Percentiles rank a stretch among this genome's conserved stretches.
These are phyloP conservation scores for Pestalotiopsis sp. DNA, from an alignment of 2,329 filamentous ascomycete genomes.

Conservation along the genomic window DNA sequence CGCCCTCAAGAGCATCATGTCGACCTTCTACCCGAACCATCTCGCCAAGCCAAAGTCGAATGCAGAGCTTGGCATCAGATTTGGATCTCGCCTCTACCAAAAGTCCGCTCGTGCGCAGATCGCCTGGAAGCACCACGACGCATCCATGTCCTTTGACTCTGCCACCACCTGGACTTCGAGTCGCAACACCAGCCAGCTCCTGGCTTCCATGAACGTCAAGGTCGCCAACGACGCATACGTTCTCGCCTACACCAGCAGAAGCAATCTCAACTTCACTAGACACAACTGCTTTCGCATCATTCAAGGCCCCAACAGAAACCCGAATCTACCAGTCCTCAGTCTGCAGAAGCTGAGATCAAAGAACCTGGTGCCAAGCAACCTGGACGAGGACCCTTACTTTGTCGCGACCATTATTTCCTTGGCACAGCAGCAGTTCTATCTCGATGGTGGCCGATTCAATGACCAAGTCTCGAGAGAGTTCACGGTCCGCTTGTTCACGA, in stretches of 20 bases:
- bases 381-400: slow-evolving; percentile 55
- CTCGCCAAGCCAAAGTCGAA: slow-evolving; percentile 32
- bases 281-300: slow-evolving; percentile 49
- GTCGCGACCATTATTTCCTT: slow-evolving; percentile 57
- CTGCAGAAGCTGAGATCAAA: slow-evolving; percentile 51
- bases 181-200: slow-evolving; percentile 31
- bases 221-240: slow-evolving; percentile 34
- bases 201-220: slow-evolving; percentile 23
- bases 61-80: slow-evolving; percentile 52
- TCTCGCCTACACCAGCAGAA: slow-evolving; percentile 51
- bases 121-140: slow-evolving; percentile 48
- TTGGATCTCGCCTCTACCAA: slow-evolving; percentile 47
- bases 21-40: slow-evolving; percentile 43
- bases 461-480: slow-evolving; percentile 40
- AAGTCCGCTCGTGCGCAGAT: slow-evolving; percentile 50
- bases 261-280: slow-evolving; percentile 48
- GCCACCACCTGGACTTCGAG: slow-evolving; percentile 34
- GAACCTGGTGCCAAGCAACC: slow-evolving; percentile 47
- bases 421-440: slow-evolving; percentile 59
- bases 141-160: slow-evolving; percentile 36
- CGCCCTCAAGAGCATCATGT: slow-evolving; percentile 46
- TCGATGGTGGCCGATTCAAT: slow-evolving; percentile 18
- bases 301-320: slow-evolving; percentile 39
- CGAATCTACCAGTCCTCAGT: slow-evolving; percentile 50
- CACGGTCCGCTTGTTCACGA: slow-evolving; percentile 51